These are phyloP conservation scores for Terfezia claveryi DNA, from an alignment of 495 filamentous ascomycete species.

Conservation along the genomic window DNA sequence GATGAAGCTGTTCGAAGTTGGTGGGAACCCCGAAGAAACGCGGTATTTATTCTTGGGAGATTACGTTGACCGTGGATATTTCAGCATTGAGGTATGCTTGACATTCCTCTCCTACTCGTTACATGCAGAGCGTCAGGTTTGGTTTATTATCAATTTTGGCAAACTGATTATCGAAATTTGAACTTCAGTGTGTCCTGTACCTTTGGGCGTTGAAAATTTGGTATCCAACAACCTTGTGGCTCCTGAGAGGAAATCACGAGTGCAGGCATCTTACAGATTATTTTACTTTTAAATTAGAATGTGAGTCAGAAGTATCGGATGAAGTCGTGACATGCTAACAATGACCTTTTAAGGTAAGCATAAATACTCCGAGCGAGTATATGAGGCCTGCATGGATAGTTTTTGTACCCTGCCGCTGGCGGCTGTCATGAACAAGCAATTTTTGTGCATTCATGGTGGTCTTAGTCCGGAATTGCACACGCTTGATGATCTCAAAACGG, in stretches of 20 bases:
- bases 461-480: slow-evolving; percentile 90
- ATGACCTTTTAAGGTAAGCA: slow-evolving; percentile 22
- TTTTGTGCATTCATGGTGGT: slow-evolving; percentile 93
- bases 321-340: neutral
- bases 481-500: slow-evolving; percentile 43
- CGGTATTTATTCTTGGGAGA: slow-evolving; percentile 92
- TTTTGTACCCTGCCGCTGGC: slow-evolving; percentile 89
- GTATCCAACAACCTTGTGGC: slow-evolving; percentile 93
- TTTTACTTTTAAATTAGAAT: slow-evolving; percentile 98
- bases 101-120: too few species aligned
- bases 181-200: slow-evolving; percentile 63
- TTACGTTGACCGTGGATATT: slow-evolving; percentile 95
- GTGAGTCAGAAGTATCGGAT: slow-evolving; percentile 18
- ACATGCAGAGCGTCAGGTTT: neutral
- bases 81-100: slow-evolving; percentile 66
- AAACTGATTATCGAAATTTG: neutral
- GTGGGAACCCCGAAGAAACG: slow-evolving; percentile 88
- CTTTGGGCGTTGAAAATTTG: slow-evolving; percentile 98
- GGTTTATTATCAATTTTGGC: neutral
- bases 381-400: slow-evolving; percentile 94
- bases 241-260: slow-evolving; percentile 93
- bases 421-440: slow-evolving; percentile 99
- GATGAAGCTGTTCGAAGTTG: slow-evolving; percentile 99
- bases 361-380: slow-evolving; percentile 91
- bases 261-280: slow-evolving; percentile 97